These are phyloP conservation scores for Fusarium floridanum DNA, from an alignment of 2,329 filamentous ascomycete genomes.

Conservation along the genomic window DNA sequence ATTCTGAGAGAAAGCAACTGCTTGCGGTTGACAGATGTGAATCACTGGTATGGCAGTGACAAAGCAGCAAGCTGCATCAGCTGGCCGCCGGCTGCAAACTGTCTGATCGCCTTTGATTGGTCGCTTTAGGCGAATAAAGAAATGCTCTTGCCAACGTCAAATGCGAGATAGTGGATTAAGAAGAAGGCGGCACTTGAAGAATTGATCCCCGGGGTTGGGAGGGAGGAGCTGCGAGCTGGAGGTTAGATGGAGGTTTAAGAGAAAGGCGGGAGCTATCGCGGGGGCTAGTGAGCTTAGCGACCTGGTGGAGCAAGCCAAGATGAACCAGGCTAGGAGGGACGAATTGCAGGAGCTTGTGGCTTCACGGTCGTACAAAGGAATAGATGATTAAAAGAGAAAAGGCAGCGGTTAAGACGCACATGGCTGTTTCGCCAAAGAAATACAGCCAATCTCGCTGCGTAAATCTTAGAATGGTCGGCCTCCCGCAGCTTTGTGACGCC, in stretches of 20 bases:
- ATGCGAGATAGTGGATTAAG: background rate
- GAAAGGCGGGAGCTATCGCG: conserved; percentile 2
- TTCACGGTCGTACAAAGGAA: background rate
- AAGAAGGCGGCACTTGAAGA: background rate
- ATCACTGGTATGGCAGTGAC: background rate
- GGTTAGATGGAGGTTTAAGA: background rate
- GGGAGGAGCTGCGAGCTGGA: background rate
- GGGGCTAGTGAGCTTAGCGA: conserved; percentile 22
- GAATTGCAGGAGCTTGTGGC: background rate
- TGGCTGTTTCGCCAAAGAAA: background rate
- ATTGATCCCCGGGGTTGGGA: background rate
- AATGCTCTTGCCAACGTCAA: background rate
- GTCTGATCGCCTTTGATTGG: background rate
- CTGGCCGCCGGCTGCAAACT: background rate
- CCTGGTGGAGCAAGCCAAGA: conserved; percentile 24
- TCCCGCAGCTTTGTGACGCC: conserved; percentile 31
- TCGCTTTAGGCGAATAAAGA: background rate
- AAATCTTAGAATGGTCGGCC: conserved; percentile 35
- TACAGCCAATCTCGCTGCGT: conserved; percentile 6
- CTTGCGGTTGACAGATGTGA: conserved; percentile 6
- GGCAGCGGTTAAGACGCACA: background rate
- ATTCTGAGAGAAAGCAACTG: background rate
- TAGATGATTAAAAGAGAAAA: background rate
- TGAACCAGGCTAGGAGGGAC: background rate
- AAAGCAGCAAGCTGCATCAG: background rate